phyloP scores from a whole-genome alignment of 768 basidiomycete genomes.

The Heimioporus sp. region DNA sequence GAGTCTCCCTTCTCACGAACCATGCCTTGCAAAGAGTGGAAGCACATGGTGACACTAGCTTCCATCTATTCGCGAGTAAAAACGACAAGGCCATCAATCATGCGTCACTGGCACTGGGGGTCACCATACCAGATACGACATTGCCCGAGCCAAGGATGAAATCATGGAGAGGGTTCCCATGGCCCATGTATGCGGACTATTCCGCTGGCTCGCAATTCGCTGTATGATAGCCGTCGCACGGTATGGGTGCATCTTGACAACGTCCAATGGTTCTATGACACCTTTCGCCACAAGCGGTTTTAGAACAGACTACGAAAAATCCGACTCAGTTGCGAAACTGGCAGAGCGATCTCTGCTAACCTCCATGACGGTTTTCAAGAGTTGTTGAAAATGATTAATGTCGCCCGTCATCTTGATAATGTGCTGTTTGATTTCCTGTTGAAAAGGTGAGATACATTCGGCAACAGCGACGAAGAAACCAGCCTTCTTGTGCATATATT shows the following conservation, averaged over 20 bases:
- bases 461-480: conserved; percentile 8
- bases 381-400: conserved; percentile 62
- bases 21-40: conserved; percentile 56
- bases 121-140: conserved; percentile 78
- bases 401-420: conserved; percentile 71
- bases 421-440: conserved; percentile 73
- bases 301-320: conserved; percentile 29
- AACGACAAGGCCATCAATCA: background rate
- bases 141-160: conserved; percentile 66
- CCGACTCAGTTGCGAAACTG: background rate
- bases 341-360: conserved; percentile 38
- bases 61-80: conserved; percentile 55
- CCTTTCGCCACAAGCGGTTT: conserved; percentile 36
- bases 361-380: conserved; percentile 71
- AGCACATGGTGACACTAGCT: conserved; percentile 77
- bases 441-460: background rate
- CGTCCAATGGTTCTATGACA: conserved; percentile 52
- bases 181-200: conserved; percentile 43
- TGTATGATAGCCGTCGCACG: conserved; percentile 44
- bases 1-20: conserved; percentile 38
- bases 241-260: conserved; percentile 67
- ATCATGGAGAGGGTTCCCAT: conserved; percentile 51
- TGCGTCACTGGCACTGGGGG: background rate
- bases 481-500: conserved; percentile 88
- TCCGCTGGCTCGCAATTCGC: conserved; percentile 37